A percentile compares a stretch with the other conserved stretches of the same genome.
Conservation (phyloP, 2,329 filamentous ascomycete species). For the Colletotrichum aenigma region DNA sequence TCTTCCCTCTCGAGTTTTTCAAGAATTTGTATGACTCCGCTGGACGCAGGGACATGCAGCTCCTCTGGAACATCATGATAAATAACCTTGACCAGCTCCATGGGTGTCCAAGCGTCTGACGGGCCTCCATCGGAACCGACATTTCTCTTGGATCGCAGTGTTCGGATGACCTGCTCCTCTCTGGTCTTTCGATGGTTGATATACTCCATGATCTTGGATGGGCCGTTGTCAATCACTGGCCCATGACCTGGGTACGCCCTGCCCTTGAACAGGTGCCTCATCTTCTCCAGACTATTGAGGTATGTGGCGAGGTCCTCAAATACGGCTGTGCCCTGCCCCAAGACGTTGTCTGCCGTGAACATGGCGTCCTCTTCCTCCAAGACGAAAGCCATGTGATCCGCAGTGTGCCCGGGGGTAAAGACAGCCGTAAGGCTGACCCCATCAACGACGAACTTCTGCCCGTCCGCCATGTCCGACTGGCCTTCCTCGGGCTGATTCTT, state of each 20-base stretch:
- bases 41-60: slow-evolving; percentile 76
- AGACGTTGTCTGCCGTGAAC: slow-evolving; percentile 88
- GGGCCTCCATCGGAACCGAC: slow-evolving; percentile 21
- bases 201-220: slow-evolving; percentile 78
- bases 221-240: slow-evolving; percentile 74
- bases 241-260: slow-evolving; percentile 90
- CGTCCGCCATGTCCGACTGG: slow-evolving; percentile 54
- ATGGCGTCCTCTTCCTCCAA: slow-evolving; percentile 81
- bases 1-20: slow-evolving; percentile 79
- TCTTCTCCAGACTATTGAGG: slow-evolving; percentile 69
- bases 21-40: slow-evolving; percentile 79
- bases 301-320: slow-evolving; percentile 80
- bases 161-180: slow-evolving; percentile 77
- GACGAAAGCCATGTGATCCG: slow-evolving; percentile 81
- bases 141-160: slow-evolving; percentile 48
- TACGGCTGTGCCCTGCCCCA: slow-evolving; percentile 85
- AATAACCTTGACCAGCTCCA: slow-evolving; percentile 87
- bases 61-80: slow-evolving; percentile 80
- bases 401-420: slow-evolving; percentile 71
- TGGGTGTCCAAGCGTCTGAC: slow-evolving; percentile 63
- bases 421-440: slow-evolving; percentile 72
- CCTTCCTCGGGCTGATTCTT: slow-evolving; percentile 65
- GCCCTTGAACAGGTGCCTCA: slow-evolving; percentile 69
- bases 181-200: slow-evolving; percentile 80
- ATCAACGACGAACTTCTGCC: slow-evolving; percentile 58